Evolutionary conservation across 306 rosid species (phyloP), one percentile per base, ranked within the genome.

Genomic region (Erythrophleum fordii): DNA sequence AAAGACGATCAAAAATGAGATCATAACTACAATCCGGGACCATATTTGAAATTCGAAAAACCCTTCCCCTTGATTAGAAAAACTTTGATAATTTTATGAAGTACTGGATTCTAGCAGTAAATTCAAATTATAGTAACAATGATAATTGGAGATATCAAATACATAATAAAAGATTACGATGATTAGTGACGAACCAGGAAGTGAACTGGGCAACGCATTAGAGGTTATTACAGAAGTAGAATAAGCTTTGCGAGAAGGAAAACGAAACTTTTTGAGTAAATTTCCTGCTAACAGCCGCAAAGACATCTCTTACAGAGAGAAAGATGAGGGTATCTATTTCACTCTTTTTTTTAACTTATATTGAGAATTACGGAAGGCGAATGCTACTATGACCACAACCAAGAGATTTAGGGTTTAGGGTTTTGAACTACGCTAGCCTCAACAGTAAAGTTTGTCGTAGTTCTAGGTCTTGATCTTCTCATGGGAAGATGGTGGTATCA

Each of bases 201-300:
- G 42, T 69, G 89, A 80, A 31, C 46, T 74, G 60, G 88, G 81
- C 51, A 69, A 58, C 37, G 77, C 72, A 68, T 79, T 58, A 66
- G 28, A 22, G 81, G 75, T 25, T 8, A 59, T 17, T 41, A 48
- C 48, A 45, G 83, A 55, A 39, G 82, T 23, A 23, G 83, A n/a
- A 37, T 60, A 72, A 31, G 73, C 48, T 25, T 31, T 26, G 17
- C 41, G 80, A 66, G 88, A 17, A 46, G 84, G 77, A 68, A 85
- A 73, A 12, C 92, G 82, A 68, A 87, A 69, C 75, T 77, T 86
- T 77, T 73, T 85, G 0, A 86, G 62, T 31, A 88, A 64, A 67
- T 67, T 86, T 29, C 87, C 44, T 0, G 88, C 84, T 51, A 77
- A 76, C 78, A 74, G 71, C 3, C 91, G 89, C 77, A 87, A 61